These are phyloP conservation scores for Catharanthus roseus DNA, from an alignment of 257 asterid species.

Conservation along the genomic window DNA sequence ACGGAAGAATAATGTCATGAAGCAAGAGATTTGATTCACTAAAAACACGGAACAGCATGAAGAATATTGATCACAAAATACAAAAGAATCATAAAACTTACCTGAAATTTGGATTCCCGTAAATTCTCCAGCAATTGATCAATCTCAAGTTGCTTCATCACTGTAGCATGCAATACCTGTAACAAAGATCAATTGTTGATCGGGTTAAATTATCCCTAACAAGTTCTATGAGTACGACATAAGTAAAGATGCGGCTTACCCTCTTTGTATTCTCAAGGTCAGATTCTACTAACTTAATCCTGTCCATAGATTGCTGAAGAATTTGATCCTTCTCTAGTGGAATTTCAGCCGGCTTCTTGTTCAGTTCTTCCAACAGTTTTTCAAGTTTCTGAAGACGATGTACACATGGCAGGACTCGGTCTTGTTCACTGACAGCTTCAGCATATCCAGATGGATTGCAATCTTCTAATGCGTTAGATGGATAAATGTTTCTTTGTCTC, in stretches of 20 bases:
- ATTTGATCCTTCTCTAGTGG: slow-evolving; percentile 84
- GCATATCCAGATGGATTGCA: slow-evolving; percentile 23
- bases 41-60: not conserved
- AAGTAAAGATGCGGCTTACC: slow-evolving; percentile 38
- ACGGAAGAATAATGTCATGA: no score
- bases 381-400: slow-evolving; percentile 78
- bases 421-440: slow-evolving; percentile 30
- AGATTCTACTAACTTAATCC: slow-evolving; percentile 73
- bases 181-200: slow-evolving; percentile 19
- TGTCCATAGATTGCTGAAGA: slow-evolving; percentile 72
- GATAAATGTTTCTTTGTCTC: slow-evolving; percentile 37
- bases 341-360: slow-evolving; percentile 69
- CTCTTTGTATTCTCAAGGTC: slow-evolving; percentile 86
- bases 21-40: no score
- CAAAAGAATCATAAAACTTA: slow-evolving; percentile 27
- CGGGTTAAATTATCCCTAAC: slow-evolving; percentile 7
- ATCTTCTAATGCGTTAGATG: slow-evolving; percentile 35
- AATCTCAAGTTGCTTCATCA: slow-evolving; percentile 72
- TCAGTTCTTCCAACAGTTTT: slow-evolving; percentile 61
- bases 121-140: slow-evolving; percentile 63
- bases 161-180: slow-evolving; percentile 64
- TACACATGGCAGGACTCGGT: slow-evolving; percentile 52
- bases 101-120: slow-evolving; percentile 53
- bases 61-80: not conserved
- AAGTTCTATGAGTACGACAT: slow-evolving; percentile 9